phyloP scores from a whole-genome alignment of 2,329 filamentous ascomycete species.

The Trichoderma citrinoviride region DNA sequence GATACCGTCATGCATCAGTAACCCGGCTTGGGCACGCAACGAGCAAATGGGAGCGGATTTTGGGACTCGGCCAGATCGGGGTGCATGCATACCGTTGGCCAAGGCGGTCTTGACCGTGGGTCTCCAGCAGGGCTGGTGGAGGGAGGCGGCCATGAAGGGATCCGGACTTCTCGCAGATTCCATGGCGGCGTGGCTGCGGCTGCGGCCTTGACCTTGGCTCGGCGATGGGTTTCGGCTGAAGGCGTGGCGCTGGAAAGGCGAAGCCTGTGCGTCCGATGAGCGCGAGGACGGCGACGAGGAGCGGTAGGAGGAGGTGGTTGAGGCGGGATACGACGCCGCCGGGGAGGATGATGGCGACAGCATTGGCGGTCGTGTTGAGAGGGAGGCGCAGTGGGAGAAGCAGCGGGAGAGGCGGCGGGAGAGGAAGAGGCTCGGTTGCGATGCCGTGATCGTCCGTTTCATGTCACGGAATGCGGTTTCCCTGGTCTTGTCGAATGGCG shows the following conservation, averaged over 20 bases:
- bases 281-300: slow-evolving; percentile 16
- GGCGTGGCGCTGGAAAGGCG: neutral
- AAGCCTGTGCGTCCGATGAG: neutral
- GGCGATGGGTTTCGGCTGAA: neutral
- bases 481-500: neutral
- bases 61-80: neutral
- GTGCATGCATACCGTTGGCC: slow-evolving; percentile 22
- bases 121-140: slow-evolving; percentile 14
- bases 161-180: neutral
- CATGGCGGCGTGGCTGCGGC: neutral
- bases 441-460: slow-evolving; percentile 21
- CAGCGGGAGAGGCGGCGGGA: slow-evolving; percentile 6
- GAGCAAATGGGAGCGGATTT: neutral
- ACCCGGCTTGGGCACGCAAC: neutral
- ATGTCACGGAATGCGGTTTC: slow-evolving; percentile 8
- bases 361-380: neutral
- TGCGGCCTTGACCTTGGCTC: neutral
- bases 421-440: slow-evolving; percentile 16
- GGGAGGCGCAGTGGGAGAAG: neutral
- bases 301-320: slow-evolving; percentile 11
- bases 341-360: slow-evolving; percentile 13
- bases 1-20: slow-evolving; percentile 17
- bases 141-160: slow-evolving; percentile 2
- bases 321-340: slow-evolving; percentile 11
- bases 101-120: slow-evolving; percentile 16